These are phyloP conservation scores for Filosporella fistucella DNA, from an alignment of 495 filamentous ascomycete species.

Conservation along the genomic window DNA sequence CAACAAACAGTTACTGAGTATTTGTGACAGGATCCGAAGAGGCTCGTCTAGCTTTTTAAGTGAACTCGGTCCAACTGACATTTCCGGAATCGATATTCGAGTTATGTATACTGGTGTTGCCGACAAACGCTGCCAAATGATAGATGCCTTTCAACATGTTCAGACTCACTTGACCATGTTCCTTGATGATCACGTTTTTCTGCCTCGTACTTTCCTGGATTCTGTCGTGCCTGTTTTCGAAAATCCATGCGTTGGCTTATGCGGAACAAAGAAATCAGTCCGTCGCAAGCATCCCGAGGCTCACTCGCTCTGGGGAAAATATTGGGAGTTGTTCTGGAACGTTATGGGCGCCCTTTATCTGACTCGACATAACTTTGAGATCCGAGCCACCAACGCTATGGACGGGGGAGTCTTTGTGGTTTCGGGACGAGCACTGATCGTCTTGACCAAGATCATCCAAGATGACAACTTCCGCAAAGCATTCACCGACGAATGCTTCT, in stretches of 20 bases:
- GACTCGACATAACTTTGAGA: conserved; percentile 54
- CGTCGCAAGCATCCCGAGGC: too few species aligned
- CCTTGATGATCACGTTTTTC: conserved; percentile 52
- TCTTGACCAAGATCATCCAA: conserved; percentile 43
- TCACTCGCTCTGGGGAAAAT: too few species aligned
- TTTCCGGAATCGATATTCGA: too few species aligned
- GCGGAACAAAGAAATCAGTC: conserved; percentile 48
- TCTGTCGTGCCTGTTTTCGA: conserved; percentile 47
- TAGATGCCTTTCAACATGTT: conserved; percentile 35
- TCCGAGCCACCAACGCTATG: conserved; percentile 44
- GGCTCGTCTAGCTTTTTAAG: too few species aligned
- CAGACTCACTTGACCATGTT: conserved; percentile 41
- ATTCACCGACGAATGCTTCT: conserved; percentile 54
- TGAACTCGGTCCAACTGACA: too few species aligned
- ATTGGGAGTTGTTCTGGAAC: conserved; percentile 15
- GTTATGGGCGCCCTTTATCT: conserved; percentile 36
- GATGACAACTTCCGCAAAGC: conserved; percentile 39
- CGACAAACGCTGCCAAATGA: conserved; percentile 47
- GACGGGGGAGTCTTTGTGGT: conserved; percentile 54
- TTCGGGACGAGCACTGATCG: conserved; percentile 46
- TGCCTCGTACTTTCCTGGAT: conserved; percentile 41
- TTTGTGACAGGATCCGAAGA: too few species aligned
- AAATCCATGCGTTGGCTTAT: conserved; percentile 42
- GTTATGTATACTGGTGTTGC: too few species aligned
- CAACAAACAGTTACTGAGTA: too few species aligned